Percentiles rank a stretch among this genome's conserved stretches.
Evolutionary conservation across 2,329 filamentous ascomycete genomes (phyloP).

Genomic region (Elsinoe necatrix): DNA sequence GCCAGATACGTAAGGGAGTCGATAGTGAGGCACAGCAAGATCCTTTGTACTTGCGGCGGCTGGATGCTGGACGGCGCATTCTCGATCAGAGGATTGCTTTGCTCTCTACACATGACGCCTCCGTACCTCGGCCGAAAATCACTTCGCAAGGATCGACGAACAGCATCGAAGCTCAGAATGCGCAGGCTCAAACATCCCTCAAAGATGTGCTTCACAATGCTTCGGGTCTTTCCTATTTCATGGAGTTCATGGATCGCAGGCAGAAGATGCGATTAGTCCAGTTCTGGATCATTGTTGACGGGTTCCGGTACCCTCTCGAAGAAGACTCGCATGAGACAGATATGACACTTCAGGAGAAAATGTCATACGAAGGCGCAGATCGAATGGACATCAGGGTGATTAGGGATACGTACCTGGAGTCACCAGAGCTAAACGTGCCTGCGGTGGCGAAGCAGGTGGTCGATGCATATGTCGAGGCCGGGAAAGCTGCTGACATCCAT

Average conservation of each 20-base stretch:
- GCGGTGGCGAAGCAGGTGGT: conserved; percentile 62
- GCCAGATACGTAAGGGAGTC: conserved; percentile 64
- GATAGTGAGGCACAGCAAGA: conserved; percentile 76
- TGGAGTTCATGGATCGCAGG: conserved; percentile 98
- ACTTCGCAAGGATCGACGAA: conserved; percentile 31
- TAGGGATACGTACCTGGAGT: conserved; percentile 77
- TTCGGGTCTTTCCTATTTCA: conserved; percentile 91
- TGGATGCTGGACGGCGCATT: conserved; percentile 86
- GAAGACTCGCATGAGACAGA: conserved; percentile 67
- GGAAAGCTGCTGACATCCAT: conserved; percentile 62
- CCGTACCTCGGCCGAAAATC: conserved; percentile 30
- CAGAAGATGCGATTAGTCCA: conserved; percentile 81
- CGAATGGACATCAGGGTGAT: conserved; percentile 84
- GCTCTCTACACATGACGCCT: conserved; percentile 59
- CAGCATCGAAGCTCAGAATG: conserved; percentile 40
- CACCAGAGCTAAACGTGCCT: conserved; percentile 70
- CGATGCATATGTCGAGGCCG: conserved; percentile 68
- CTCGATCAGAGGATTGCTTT: conserved; percentile 83
- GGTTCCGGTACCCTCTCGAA: conserved; percentile 87
- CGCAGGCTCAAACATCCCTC: conserved; percentile 65
- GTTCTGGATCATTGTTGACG: conserved; percentile 97
- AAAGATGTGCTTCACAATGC: conserved; percentile 83
- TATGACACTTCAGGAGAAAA: conserved; percentile 35
- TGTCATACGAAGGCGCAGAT: conserved; percentile 74
- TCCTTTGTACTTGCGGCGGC: conserved; percentile 72